phyloP scores from a whole-genome alignment of 1,284 basidiomycete genomes.

The Wallemia ichthyophaga region DNA sequence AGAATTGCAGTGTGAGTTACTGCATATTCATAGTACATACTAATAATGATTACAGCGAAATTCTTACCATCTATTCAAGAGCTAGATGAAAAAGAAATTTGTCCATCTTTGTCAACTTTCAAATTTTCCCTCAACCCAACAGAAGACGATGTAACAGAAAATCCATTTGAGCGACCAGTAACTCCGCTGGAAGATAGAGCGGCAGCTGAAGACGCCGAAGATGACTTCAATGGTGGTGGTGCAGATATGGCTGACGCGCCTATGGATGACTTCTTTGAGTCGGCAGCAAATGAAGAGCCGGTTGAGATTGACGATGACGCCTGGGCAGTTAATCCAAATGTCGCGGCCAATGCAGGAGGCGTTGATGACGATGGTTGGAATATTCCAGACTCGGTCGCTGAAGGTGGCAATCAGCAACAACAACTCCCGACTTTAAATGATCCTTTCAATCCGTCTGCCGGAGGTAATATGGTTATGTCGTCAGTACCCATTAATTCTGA shows the following conservation, averaged over 20 bases:
- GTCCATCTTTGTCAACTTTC: slow-evolving; percentile 47
- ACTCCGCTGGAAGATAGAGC: not conserved
- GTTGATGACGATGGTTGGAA: slow-evolving; percentile 14
- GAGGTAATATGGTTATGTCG: slow-evolving; percentile 3
- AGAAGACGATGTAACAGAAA: slow-evolving; percentile 4
- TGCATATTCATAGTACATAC: slow-evolving; percentile 4
- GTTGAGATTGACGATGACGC: slow-evolving; percentile 17
- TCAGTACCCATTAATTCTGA: slow-evolving; percentile 9
- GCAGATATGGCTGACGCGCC: slow-evolving; percentile 29
- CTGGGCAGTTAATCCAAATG: slow-evolving; percentile 13
- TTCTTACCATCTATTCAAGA: slow-evolving; percentile 36
- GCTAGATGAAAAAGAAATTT: slow-evolving; percentile 38
- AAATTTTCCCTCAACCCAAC: slow-evolving; percentile 35
- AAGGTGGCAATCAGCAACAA: slow-evolving; percentile 18
- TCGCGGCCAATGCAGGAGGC: slow-evolving; percentile 6
- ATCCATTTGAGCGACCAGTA: not conserved
- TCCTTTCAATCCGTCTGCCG: slow-evolving; percentile 41
- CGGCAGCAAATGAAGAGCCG: slow-evolving; percentile 8
- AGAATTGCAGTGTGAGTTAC: slow-evolving; percentile 21
- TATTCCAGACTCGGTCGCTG: slow-evolving; percentile 3
- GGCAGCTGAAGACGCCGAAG: slow-evolving; percentile 5
- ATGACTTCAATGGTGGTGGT: slow-evolving; percentile 4
- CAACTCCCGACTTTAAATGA: slow-evolving; percentile 23
- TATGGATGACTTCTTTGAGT: slow-evolving; percentile 19
- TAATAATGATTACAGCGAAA: slow-evolving; percentile 17